Percentiles rank a stretch among this genome's conserved stretches.
These are phyloP conservation scores for Ceratocystis eucalypticola DNA, from an alignment of 2,329 filamentous ascomycete genomes.

Conservation along the genomic window DNA sequence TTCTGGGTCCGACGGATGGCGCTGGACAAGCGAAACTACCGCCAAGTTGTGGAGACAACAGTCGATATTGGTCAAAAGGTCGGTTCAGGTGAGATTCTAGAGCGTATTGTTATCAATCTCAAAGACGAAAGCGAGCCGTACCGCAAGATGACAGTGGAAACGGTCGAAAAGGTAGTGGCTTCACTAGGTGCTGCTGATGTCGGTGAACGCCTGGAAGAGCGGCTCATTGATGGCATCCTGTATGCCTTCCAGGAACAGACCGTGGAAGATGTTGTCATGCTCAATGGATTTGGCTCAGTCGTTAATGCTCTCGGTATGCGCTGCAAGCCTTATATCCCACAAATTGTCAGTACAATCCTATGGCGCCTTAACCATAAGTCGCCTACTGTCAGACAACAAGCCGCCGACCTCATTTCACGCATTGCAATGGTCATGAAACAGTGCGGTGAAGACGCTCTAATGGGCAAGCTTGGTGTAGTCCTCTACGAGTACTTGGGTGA, in stretches of 20 bases:
- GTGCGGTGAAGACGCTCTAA: slow-evolving; percentile 87
- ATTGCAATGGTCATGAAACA: slow-evolving; percentile 99
- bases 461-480: slow-evolving; percentile 88
- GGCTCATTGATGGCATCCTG: slow-evolving; percentile 86
- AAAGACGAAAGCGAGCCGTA: slow-evolving; percentile 98
- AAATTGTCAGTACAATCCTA: slow-evolving; percentile 92
- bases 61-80: slow-evolving; percentile 96
- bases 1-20: slow-evolving; percentile 98
- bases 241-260: slow-evolving; percentile 97
- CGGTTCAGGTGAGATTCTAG: slow-evolving; percentile 88
- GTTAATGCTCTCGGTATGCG: slow-evolving; percentile 87
- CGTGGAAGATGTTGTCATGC: slow-evolving; percentile 86
- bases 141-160: slow-evolving; percentile 98
- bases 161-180: slow-evolving; percentile 89
- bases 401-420: slow-evolving; percentile 87
- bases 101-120: slow-evolving; percentile 83
- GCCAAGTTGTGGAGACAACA: slow-evolving; percentile 94
- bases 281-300: slow-evolving; percentile 95
- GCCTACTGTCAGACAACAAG: slow-evolving; percentile 89
- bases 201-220: slow-evolving; percentile 79
- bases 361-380: slow-evolving; percentile 98
- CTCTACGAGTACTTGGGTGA: slow-evolving; percentile 97
- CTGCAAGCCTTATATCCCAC: slow-evolving; percentile 91
- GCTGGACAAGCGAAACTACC: slow-evolving; percentile 91
- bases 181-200: slow-evolving; percentile 89